phyloP scores from a whole-genome alignment of 1,284 basidiomycete species.

The Anthracocystis walkeri region DNA sequence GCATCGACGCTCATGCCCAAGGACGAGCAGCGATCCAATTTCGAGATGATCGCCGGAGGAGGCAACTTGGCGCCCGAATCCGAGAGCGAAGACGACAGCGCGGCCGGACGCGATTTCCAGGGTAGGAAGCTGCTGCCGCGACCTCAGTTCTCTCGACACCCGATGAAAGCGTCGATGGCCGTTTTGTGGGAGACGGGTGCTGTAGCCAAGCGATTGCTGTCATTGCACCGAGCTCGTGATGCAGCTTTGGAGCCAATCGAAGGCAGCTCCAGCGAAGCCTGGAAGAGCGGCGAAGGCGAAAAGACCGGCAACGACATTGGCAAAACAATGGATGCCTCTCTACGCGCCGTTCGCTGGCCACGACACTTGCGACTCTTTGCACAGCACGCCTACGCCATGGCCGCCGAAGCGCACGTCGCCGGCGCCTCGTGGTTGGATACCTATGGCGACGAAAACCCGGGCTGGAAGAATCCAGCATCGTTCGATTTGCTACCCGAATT shows the following conservation, averaged over 20 bases:
- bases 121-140: slow-evolving; percentile 39
- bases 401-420: slow-evolving; percentile 50
- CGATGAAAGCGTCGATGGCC: slow-evolving; percentile 52
- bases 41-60: slow-evolving; percentile 52
- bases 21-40: slow-evolving; percentile 46
- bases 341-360: slow-evolving; percentile 58
- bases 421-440: slow-evolving; percentile 41
- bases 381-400: slow-evolving; percentile 59
- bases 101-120: slow-evolving; percentile 39
- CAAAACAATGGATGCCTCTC: slow-evolving; percentile 43
- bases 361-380: slow-evolving; percentile 53
- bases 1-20: slow-evolving; percentile 53
- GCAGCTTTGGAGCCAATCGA: slow-evolving; percentile 44
- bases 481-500: slow-evolving; percentile 41
- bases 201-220: slow-evolving; percentile 32
- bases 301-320: slow-evolving; percentile 58
- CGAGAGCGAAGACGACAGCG: slow-evolving; percentile 46
- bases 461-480: slow-evolving; percentile 46
- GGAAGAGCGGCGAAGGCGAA: slow-evolving; percentile 31
- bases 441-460: slow-evolving; percentile 35
- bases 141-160: slow-evolving; percentile 48
- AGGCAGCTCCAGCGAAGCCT: slow-evolving; percentile 11
- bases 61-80: slow-evolving; percentile 28
- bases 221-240: slow-evolving; percentile 41
- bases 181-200: slow-evolving; percentile 49